Evolutionary conservation across 176 grass and related monocot genomes (phyloP).

Genomic region (Raddia guianensis): DNA sequence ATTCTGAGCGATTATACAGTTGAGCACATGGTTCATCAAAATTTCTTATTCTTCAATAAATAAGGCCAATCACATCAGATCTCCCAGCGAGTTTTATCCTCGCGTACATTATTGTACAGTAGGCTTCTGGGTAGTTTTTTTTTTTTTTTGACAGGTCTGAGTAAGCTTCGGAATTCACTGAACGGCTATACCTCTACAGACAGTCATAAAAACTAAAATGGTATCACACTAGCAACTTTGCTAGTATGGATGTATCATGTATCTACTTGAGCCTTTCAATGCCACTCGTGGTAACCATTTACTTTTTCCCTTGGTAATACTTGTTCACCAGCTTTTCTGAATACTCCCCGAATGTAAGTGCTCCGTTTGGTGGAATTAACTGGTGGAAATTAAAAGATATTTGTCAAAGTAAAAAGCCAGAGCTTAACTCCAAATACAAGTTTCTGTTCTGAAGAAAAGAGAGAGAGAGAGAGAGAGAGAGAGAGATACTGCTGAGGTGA

Average conservation of each 20-base stretch:
- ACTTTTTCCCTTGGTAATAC: slow-evolving; percentile 60
- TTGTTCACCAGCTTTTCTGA: slow-evolving; percentile 72
- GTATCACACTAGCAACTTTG: neutral
- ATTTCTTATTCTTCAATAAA: neutral
- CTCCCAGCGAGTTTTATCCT: neutral
- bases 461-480: too few relatives aligned
- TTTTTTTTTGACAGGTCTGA: neutral
- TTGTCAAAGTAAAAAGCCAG: neutral
- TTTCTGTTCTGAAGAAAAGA: neutral
- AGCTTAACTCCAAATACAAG: neutral
- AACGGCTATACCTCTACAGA: neutral
- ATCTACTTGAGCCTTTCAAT: neutral
- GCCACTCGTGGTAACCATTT: slow-evolving; percentile 3
- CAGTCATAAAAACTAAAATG: neutral
- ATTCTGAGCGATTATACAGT: neutral
- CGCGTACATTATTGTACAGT: neutral
- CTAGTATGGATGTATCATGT: neutral
- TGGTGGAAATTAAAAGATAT: slow-evolving; percentile 25
- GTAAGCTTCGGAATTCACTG: neutral
- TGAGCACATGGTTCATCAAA: neutral
- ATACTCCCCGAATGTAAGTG: slow-evolving; percentile 88
- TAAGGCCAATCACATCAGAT: neutral
- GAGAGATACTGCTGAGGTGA: neutral
- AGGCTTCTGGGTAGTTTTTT: too few relatives aligned
- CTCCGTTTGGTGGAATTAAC: slow-evolving; percentile 70